Evolutionary conservation across 768 basidiomycete genomes (phyloP).

Genomic region (Clitopilus hobsonii): DNA sequence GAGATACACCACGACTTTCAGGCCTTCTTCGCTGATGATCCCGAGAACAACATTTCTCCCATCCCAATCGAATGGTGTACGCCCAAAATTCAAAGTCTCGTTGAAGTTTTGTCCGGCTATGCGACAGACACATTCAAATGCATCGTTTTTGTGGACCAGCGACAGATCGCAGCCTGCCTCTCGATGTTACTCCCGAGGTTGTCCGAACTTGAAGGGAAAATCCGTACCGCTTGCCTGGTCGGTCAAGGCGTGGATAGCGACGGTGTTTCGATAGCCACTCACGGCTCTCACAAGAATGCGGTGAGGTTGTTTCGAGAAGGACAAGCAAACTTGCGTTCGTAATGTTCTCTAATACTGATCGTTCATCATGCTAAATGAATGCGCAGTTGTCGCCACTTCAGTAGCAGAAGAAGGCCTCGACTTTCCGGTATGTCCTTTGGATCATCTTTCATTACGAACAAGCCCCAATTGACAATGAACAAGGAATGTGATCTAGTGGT

Average conservation of each 20-base stretch:
- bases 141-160: conserved; percentile 85
- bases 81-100: conserved; percentile 64
- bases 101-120: conserved; percentile 55
- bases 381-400: conserved; percentile 70
- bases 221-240: conserved; percentile 62
- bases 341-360: conserved; percentile 1
- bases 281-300: conserved; percentile 49
- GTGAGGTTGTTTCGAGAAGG: conserved; percentile 63
- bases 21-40: conserved; percentile 37
- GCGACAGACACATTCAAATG: conserved; percentile 61
- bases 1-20: conserved; percentile 31
- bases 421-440: conserved; percentile 52
- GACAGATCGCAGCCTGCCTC: conserved; percentile 72
- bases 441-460: neutral
- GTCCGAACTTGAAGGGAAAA: conserved; percentile 48
- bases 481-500: conserved; percentile 84
- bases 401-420: conserved; percentile 93
- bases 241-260: conserved; percentile 56
- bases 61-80: conserved; percentile 63
- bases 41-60: conserved; percentile 29
- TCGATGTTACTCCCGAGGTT: conserved; percentile 59
- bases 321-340: conserved; percentile 64
- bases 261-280: conserved; percentile 34
- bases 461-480: conserved; percentile 5
- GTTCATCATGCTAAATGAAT: conserved; percentile 2